Conservation (phyloP, 352 stramenopile species). For the Pythium apleroticum region DNA sequence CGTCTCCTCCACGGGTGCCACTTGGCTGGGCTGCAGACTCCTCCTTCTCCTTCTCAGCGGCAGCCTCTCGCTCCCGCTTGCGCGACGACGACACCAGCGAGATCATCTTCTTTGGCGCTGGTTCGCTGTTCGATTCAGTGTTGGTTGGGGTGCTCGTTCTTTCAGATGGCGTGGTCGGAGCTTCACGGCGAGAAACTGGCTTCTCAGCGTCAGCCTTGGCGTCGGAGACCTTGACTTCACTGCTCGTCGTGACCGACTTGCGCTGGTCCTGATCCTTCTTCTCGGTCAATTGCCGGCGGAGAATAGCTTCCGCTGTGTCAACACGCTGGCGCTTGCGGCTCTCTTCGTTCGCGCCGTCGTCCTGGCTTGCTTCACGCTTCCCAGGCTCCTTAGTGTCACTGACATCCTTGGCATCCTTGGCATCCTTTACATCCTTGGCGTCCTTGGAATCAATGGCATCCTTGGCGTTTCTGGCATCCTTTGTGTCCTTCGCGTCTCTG, state of each 20-base stretch:
- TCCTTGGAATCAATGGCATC: not conserved
- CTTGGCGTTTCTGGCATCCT: not conserved
- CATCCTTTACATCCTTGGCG: not conserved
- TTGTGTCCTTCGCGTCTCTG: constrained; percentile 2
- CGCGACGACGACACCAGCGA: constrained; percentile 68
- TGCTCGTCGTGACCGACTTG: not conserved
- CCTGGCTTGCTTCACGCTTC: constrained; percentile 29
- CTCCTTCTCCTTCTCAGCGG: constrained; percentile 1
- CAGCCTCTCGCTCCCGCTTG: constrained; percentile 48
- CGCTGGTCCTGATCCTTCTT: constrained; percentile 52
- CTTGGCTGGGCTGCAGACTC: constrained; percentile 6
- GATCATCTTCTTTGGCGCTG: constrained; percentile 63
- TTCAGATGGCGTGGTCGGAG: constrained; percentile 1
- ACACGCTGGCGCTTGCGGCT: constrained; percentile 52
- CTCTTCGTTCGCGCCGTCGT: constrained; percentile 27
- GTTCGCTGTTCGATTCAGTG: constrained; percentile 17
- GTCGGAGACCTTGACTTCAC: not conserved
- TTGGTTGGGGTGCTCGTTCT: constrained; percentile 13
- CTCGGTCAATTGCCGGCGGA: constrained; percentile 72
- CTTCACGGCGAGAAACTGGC: constrained; percentile 7
- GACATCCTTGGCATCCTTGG: not conserved
- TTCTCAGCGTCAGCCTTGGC: constrained; percentile 14
- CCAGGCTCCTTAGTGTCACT: not conserved
- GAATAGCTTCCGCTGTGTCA: constrained; percentile 60
- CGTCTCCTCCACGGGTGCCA: constrained; percentile 9